Conservation (phyloP, 148 eudicot species). For the Amaranthus cruentus region DNA sequence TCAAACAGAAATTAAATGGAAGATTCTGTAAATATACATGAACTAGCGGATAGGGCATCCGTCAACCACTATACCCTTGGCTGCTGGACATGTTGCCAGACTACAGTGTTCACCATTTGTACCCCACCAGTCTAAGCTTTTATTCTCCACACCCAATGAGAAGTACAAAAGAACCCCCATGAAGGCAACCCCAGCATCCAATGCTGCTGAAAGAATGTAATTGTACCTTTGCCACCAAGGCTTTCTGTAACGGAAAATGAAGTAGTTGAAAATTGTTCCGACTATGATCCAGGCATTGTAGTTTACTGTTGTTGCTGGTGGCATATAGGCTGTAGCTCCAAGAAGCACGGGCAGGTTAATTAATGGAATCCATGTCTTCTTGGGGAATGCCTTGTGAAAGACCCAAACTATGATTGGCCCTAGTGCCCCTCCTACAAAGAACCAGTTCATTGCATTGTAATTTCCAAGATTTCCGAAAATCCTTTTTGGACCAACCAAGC, state of each 20-base stretch:
- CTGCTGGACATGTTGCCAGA: slow-evolving; percentile 82
- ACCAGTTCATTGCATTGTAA: slow-evolving; percentile 88
- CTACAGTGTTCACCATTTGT: slow-evolving; percentile 82
- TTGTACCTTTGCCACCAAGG: slow-evolving; percentile 97
- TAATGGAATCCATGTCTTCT: slow-evolving; percentile 81
- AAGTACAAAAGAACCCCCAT: slow-evolving; percentile 88
- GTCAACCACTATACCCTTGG: slow-evolving; percentile 66
- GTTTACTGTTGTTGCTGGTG: slow-evolving; percentile 84
- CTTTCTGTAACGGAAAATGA: slow-evolving; percentile 74
- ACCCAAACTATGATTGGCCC: slow-evolving; percentile 89
- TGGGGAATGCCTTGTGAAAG: slow-evolving; percentile 78
- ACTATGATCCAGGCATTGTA: slow-evolving; percentile 81
- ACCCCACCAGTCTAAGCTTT: slow-evolving; percentile 80
- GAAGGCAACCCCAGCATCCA: slow-evolving; percentile 98
- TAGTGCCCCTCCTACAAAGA: slow-evolving; percentile 82
- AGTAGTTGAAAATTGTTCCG: slow-evolving; percentile 86
- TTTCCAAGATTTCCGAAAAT: slow-evolving; percentile 77
- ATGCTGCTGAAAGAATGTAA: slow-evolving; percentile 85
- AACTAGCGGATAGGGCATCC: slow-evolving; percentile 58
- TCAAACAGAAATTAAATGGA: slow-evolving; percentile 8
- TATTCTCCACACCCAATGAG: slow-evolving; percentile 61
- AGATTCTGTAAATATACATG: slow-evolving; percentile 15
- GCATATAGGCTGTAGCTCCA: slow-evolving; percentile 84
- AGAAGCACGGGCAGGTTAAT: slow-evolving; percentile 88
- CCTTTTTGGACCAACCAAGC: slow-evolving; percentile 82